These are phyloP conservation scores for Chimonanthus praecox DNA, from an alignment of 164 flowering plant genomes.

Conservation along the genomic window DNA sequence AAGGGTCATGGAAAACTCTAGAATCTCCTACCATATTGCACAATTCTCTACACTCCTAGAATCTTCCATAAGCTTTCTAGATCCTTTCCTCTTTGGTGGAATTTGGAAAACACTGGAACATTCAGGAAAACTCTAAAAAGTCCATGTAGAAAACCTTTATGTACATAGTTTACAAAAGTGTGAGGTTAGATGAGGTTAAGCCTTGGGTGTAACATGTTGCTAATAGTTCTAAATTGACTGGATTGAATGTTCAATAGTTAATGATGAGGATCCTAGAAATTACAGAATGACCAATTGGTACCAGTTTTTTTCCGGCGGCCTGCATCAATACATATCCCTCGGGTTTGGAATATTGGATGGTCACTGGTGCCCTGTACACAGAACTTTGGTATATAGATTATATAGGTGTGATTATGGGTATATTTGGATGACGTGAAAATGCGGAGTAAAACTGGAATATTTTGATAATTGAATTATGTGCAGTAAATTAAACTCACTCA, in stretches of 20 bases:
- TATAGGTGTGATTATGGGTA: neutral
- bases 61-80: too few species aligned
- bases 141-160: too few species aligned
- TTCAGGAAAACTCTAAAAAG: too few species aligned
- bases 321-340: too few species aligned
- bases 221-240: neutral
- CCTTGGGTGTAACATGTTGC: neutral
- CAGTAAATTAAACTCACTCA: neutral
- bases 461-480: neutral
- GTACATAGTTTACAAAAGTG: too few species aligned
- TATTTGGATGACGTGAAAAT: neutral
- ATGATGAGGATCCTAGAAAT: neutral
- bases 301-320: neutral
- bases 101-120: too few species aligned
- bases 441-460: neutral
- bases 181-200: too few species aligned
- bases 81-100: too few species aligned
- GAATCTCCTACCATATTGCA: too few species aligned
- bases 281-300: neutral
- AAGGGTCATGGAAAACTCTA: too few species aligned
- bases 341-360: neutral
- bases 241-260: neutral
- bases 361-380: neutral
- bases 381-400: neutral
- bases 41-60: too few species aligned